phyloP scores from a whole-genome alignment of 352 stramenopile species.

The Globisporangium paddicum region DNA sequence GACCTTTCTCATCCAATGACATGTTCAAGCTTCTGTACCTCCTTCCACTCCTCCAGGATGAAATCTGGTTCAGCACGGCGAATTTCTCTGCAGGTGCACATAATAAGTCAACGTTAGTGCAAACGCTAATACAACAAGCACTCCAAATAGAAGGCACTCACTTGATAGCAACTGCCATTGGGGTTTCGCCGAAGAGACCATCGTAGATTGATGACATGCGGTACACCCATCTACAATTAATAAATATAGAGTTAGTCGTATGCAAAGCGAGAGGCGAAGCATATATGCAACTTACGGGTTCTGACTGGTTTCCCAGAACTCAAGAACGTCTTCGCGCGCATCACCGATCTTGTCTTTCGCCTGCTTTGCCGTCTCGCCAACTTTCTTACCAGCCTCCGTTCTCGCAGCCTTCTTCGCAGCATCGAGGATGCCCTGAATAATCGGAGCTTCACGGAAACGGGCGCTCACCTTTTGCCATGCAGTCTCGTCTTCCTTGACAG shows the following conservation, averaged over 20 bases:
- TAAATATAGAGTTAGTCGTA: background rate
- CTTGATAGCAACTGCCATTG: slow-evolving; percentile 93
- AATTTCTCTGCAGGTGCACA: slow-evolving; percentile 65
- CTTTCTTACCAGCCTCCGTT: slow-evolving; percentile 71
- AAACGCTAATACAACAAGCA: background rate
- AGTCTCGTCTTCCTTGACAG: slow-evolving; percentile 92
- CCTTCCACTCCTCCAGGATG: slow-evolving; percentile 95
- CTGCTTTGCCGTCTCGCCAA: slow-evolving; percentile 65
- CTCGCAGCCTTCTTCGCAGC: slow-evolving; percentile 73
- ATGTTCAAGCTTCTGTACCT: slow-evolving; percentile 24
- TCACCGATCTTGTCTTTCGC: slow-evolving; percentile 82
- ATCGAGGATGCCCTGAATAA: slow-evolving; percentile 90
- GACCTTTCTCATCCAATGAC: background rate
- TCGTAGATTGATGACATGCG: slow-evolving; percentile 97
- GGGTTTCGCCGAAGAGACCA: slow-evolving; percentile 95
- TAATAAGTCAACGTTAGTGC: background rate
- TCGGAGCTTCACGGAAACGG: slow-evolving; percentile 92
- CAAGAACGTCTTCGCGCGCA: slow-evolving; percentile 77
- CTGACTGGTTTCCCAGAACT: slow-evolving; percentile 98
- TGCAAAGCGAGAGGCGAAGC: background rate
- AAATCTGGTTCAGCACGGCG: slow-evolving; percentile 96
- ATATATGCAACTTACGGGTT: slow-evolving; percentile 84
- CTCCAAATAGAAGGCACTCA: no score
- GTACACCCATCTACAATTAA: slow-evolving; percentile 90
- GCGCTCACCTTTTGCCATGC: slow-evolving; percentile 94